Evolutionary conservation across 306 rosid genomes (phyloP).

Genomic region (Urtica urens): DNA sequence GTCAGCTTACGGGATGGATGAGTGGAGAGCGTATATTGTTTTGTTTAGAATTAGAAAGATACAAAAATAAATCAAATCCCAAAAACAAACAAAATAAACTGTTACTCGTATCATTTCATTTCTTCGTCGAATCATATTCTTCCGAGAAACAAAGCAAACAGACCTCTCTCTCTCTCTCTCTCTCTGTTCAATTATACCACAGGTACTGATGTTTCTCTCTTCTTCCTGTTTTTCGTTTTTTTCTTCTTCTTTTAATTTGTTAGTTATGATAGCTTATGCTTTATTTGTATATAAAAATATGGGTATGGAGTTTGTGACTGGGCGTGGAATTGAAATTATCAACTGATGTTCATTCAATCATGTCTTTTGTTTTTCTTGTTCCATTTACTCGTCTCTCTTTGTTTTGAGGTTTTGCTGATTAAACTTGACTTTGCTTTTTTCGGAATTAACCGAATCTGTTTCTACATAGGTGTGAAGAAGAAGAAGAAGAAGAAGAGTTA

Average conservation of each 20-base stretch:
- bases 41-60: too few species aligned
- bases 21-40: constrained; percentile 11
- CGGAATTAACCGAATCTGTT: too few species aligned
- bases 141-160: background rate
- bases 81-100: background rate
- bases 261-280: background rate
- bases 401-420: background rate
- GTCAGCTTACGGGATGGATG: constrained; percentile 4
- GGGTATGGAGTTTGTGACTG: background rate
- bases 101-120: background rate
- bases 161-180: background rate
- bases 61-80: background rate
- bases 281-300: background rate
- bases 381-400: background rate
- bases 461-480: too few species aligned
- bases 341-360: background rate
- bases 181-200: background rate
- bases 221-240: background rate
- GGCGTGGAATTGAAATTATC: constrained; percentile 6
- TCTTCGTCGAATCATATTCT: constrained; percentile 7
- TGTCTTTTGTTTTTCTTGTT: background rate
- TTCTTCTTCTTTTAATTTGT: background rate
- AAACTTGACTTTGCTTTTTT: background rate
- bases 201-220: background rate
- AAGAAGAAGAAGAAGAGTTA: too few species aligned